Conservation (phyloP, 2,329 filamentous ascomycete genomes). For the Aurifilum marmelostoma region DNA sequence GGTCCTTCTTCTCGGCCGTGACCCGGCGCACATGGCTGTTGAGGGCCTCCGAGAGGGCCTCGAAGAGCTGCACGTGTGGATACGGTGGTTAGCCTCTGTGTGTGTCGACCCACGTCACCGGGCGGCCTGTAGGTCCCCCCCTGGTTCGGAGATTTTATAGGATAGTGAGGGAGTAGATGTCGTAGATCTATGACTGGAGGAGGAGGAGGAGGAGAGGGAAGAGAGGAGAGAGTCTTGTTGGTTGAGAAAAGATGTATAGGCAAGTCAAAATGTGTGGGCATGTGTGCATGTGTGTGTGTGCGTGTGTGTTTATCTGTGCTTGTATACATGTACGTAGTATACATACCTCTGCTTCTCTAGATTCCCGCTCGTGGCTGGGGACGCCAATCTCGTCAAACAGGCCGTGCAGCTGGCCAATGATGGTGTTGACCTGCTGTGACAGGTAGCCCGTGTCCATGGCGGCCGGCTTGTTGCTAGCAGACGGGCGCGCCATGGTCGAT, state of each 20-base stretch:
- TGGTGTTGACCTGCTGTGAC: slow-evolving; percentile 91
- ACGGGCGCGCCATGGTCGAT: slow-evolving; percentile 16
- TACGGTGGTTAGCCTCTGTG: slow-evolving; percentile 22
- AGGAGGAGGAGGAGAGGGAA: background rate
- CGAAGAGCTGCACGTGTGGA: slow-evolving; percentile 69
- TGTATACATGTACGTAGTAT: background rate
- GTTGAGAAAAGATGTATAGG: no score
- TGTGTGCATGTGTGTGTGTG: background rate
- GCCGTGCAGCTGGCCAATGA: slow-evolving; percentile 89
- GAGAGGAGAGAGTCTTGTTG: background rate
- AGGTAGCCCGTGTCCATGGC: slow-evolving; percentile 89
- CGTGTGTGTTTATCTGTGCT: background rate
- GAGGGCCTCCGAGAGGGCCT: slow-evolving; percentile 86
- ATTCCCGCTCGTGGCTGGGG: slow-evolving; percentile 88
- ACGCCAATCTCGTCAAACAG: slow-evolving; percentile 98
- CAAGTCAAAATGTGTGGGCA: no score
- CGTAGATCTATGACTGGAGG: background rate
- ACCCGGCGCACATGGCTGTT: slow-evolving; percentile 88
- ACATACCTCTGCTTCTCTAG: slow-evolving; percentile 83
- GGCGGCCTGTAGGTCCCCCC: slow-evolving; percentile 12
- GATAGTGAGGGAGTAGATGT: background rate
- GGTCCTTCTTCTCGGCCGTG: slow-evolving; percentile 82
- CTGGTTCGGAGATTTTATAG: slow-evolving; percentile 22
- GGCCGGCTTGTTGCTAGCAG: slow-evolving; percentile 18
- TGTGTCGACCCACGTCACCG: slow-evolving; percentile 27